Base-by-base conservation (phyloP, 345 rosid species). In the Dimocarpus longan region DNA sequence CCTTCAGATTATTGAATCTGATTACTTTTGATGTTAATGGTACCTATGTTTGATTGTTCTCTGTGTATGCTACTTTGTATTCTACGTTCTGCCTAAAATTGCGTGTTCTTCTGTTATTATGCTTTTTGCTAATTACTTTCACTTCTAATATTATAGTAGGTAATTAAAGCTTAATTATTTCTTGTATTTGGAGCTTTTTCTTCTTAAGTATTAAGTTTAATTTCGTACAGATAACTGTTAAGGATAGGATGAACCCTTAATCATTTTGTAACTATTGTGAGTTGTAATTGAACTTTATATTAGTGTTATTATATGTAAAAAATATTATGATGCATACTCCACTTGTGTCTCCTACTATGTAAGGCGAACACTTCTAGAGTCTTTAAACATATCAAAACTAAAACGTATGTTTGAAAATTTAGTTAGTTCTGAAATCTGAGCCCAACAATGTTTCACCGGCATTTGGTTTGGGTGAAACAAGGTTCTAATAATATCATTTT, bases 201-300 rank as follows among this genome's bases (percentile, higher is more conserved):
- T 21, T 39, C 39, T 6, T n/a, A 22, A 22, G 75, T 50, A 6
- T 32, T 63, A 37, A 46, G 74, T 72, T 64, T 78, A 54, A 43
- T 48, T 79, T 76, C 0, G 26, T 22, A 43, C 66, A n/a, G n/a
- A n/a, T 68, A 26, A 57, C 75, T 39, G 16, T 60, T 83, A 66
- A 78, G 21, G 63, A 2, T 52, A 52, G 57, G 75, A 40, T 52
- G 19, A 43, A 60, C 21, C 44, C 13, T 82, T 64, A 48, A 18
- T 79, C 54, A 54, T 40, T 46, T 39, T 82, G 85, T 82, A 82
- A 82, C 37, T 59, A 39, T 79, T 71, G 26, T 67, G 56, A 59
- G 54, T 73, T 80, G 82, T 80, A 83, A 39, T 26, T 37, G 67
- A 28, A 67, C 50, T 72, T 76, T 80, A 62, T 79, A 71, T 67